Evolutionary conservation across 2,329 filamentous ascomycete genomes (phyloP).

Genomic region (Cercospora beticola): DNA sequence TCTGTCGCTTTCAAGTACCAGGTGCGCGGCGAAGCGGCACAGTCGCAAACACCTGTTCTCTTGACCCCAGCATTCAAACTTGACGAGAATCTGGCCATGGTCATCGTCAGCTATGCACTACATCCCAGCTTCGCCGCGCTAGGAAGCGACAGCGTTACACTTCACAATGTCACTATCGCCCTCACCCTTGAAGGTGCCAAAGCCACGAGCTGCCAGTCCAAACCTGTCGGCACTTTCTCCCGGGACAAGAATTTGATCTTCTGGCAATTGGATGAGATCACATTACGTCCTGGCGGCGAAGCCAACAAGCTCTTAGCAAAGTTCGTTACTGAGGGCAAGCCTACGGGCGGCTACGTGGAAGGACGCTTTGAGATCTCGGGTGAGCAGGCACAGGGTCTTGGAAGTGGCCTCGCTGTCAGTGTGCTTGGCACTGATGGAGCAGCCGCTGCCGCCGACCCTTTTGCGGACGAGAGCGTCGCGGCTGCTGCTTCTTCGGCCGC

Average conservation of each 20-base stretch:
- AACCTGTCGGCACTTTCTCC: constrained; percentile 75
- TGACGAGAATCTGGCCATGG: constrained; percentile 79
- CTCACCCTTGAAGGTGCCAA: constrained; percentile 66
- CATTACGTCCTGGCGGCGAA: constrained; percentile 56
- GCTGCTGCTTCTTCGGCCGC: constrained; percentile 33
- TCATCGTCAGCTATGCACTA: constrained; percentile 79
- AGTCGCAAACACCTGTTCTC: constrained; percentile 65
- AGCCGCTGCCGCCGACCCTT: constrained; percentile 61
- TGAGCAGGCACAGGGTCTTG: constrained; percentile 49
- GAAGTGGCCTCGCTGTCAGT: constrained; percentile 63
- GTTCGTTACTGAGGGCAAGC: constrained; percentile 70
- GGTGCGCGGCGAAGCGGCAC: constrained; percentile 66
- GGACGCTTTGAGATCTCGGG: constrained; percentile 73
- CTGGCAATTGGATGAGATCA: constrained; percentile 78
- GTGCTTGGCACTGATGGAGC: constrained; percentile 48
- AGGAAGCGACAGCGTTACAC: constrained; percentile 50
- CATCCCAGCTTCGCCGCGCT: constrained; percentile 66
- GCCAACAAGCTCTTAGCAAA: constrained; percentile 79
- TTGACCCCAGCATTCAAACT: constrained; percentile 79
- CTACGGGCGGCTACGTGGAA: constrained; percentile 74
- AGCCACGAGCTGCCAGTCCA: constrained; percentile 69
- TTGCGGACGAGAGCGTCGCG: constrained; percentile 60
- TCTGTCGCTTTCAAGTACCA: constrained; percentile 91
- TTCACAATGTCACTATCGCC: constrained; percentile 74
- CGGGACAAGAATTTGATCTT: constrained; percentile 75